Evolutionary conservation across 441 rosid species (phyloP).

Genomic region (Pelargonium hybrid): DNA sequence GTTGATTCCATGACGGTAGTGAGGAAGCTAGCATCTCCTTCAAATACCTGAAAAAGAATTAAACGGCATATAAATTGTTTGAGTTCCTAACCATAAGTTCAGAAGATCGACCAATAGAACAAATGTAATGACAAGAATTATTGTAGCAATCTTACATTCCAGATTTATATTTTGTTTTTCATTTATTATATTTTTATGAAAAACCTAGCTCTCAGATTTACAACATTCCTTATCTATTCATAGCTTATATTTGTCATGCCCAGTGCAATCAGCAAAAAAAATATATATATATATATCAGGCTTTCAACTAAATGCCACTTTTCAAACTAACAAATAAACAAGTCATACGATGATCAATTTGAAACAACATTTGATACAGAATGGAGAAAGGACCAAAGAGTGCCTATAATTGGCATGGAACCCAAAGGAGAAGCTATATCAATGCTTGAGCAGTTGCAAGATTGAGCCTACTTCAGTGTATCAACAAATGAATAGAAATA

Average conservation of each 20-base stretch:
- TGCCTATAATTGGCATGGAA: background rate
- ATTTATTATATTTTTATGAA: background rate
- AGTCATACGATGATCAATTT: background rate
- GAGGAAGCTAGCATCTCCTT: slow-evolving; percentile 54
- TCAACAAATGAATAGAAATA: background rate
- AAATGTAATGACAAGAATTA: background rate
- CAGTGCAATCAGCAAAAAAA: background rate
- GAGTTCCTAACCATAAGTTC: slow-evolving; percentile 12
- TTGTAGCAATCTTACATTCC: background rate
- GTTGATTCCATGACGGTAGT: slow-evolving; percentile 54
- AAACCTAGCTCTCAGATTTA: background rate
- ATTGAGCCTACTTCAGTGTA: slow-evolving; percentile 2
- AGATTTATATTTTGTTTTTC: background rate
- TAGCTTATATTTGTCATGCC: background rate
- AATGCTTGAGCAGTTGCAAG: background rate
- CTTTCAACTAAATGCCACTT: background rate
- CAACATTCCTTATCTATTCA: background rate
- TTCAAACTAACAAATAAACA: background rate
- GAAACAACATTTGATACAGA: background rate
- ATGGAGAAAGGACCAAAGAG: background rate
- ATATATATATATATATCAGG: background rate
- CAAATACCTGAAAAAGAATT: slow-evolving; percentile 44
- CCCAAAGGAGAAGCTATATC: background rate
- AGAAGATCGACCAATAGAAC: slow-evolving; percentile 3
- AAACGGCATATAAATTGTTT: background rate